phyloP scores from a whole-genome alignment of 805 yeast genomes.

The Clavispora phyllophila region DNA sequence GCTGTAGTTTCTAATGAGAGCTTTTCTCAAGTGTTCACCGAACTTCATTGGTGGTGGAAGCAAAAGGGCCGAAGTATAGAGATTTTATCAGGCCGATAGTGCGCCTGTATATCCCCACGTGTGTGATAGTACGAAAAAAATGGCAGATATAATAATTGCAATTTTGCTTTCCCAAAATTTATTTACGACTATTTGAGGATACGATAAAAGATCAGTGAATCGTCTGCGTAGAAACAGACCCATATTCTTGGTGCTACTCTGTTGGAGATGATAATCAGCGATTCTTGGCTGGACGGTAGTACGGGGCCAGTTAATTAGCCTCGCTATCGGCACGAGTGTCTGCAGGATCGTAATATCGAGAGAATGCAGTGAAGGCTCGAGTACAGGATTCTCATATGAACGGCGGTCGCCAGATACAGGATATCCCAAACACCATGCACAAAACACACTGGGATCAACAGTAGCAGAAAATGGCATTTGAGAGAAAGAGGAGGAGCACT shows the following conservation, averaged over 20 bases:
- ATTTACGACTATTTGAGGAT: not conserved
- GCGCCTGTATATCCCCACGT: not conserved
- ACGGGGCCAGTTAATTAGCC: not conserved
- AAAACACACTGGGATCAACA: too few species aligned
- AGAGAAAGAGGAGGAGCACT: too few species aligned
- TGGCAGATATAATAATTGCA: not conserved
- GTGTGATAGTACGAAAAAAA: not conserved
- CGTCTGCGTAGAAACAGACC: too few species aligned
- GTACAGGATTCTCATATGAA: not conserved
- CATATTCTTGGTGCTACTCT: too few species aligned
- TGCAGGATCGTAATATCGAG: not conserved
- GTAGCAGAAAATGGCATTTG: too few species aligned
- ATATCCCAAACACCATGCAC: too few species aligned
- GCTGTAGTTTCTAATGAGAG: slow-evolving; percentile 84
- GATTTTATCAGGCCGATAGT: not conserved
- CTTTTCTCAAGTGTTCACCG: slow-evolving; percentile 87
- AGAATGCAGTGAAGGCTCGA: not conserved
- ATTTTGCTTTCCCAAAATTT: too few species aligned
- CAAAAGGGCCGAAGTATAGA: not conserved
- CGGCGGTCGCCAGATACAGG: too few species aligned
- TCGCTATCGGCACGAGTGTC: not conserved
- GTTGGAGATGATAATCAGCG: too few species aligned
- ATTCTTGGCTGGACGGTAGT: not conserved
- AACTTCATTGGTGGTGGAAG: slow-evolving; percentile 63
- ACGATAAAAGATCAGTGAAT: too few species aligned